Evolutionary conservation across 2,329 filamentous ascomycete species (phyloP).

Genomic region (Microdochium paspali): DNA sequence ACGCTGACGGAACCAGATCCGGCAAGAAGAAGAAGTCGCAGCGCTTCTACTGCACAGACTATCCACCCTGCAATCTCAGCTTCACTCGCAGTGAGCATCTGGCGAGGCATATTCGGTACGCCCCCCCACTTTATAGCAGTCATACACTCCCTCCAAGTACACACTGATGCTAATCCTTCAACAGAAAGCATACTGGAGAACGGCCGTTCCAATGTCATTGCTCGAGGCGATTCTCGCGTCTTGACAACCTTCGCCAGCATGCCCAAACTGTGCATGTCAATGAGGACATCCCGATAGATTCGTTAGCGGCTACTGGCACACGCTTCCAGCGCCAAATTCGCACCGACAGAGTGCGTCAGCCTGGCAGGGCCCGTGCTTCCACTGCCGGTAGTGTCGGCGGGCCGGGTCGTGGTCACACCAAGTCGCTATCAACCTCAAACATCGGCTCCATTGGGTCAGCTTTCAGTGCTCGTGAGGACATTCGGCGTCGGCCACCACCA

Average conservation of each 20-base stretch:
- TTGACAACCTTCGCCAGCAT: conserved; percentile 94
- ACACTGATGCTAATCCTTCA: conserved; percentile 11
- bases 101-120: conserved; percentile 82
- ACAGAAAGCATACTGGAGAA: conserved; percentile 95
- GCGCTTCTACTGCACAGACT: conserved; percentile 92
- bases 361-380: conserved; percentile 65
- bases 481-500: conserved; percentile 66
- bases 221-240: conserved; percentile 79
- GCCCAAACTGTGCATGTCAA: conserved; percentile 97
- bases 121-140: conserved; percentile 5
- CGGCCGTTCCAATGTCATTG: conserved; percentile 96
- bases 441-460: conserved; percentile 62
- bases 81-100: conserved; percentile 96
- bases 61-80: conserved; percentile 84
- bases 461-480: conserved; percentile 56
- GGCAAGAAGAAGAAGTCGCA: conserved; percentile 95
- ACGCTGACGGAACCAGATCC: conserved; percentile 56
- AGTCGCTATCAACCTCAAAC: conserved; percentile 78
- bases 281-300: conserved; percentile 91
- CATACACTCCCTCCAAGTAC: conserved; percentile 2
- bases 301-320: conserved; percentile 83
- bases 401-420: conserved; percentile 71
- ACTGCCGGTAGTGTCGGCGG: conserved; percentile 66
- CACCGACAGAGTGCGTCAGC: conserved; percentile 72
- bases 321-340: conserved; percentile 87